A percentile compares a stretch with the other conserved stretches of the same genome.
These are phyloP conservation scores for Wickerhamomyces strasburgensis DNA, from an alignment of 805 yeast species.

Conservation along the genomic window DNA sequence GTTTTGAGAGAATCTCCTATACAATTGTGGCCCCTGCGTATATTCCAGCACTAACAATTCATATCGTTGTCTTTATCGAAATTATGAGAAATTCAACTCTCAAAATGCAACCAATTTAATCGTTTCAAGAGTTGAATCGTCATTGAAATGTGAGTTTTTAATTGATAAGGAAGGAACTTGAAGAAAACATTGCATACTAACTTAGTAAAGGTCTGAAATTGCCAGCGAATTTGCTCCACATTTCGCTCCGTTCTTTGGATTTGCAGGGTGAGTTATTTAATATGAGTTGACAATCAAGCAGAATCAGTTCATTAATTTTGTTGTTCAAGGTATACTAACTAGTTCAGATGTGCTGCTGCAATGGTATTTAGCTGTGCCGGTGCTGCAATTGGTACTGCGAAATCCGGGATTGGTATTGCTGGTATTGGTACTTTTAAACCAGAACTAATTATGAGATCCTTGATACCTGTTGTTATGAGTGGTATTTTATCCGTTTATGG, in stretches of 20 bases:
- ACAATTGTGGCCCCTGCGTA: background rate
- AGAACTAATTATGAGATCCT: conserved; percentile 89
- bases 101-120: too few species aligned
- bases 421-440: conserved; percentile 98
- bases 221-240: conserved; percentile 73
- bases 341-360: conserved; percentile 70
- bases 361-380: conserved; percentile 93
- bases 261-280: conserved; percentile 61
- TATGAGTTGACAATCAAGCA: too few species aligned
- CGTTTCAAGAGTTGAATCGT: too few species aligned
- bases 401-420: conserved; percentile 95
- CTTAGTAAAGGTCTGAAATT: conserved; percentile 33
- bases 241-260: conserved; percentile 96
- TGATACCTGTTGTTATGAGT: conserved; percentile 96
- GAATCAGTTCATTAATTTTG: too few species aligned
- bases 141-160: too few species aligned
- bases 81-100: too few species aligned
- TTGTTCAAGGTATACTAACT: background rate
- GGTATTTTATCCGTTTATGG: conserved; percentile 98
- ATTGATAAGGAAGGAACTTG: too few species aligned
- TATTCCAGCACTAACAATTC: background rate
- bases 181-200: too few species aligned
- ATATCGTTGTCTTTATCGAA: background rate
- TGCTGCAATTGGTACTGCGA: conserved; percentile 98
- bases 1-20: background rate